Evolutionary conservation across 176 grass and related monocot species (phyloP).

Genomic region (Rhynchospora pubera): DNA sequence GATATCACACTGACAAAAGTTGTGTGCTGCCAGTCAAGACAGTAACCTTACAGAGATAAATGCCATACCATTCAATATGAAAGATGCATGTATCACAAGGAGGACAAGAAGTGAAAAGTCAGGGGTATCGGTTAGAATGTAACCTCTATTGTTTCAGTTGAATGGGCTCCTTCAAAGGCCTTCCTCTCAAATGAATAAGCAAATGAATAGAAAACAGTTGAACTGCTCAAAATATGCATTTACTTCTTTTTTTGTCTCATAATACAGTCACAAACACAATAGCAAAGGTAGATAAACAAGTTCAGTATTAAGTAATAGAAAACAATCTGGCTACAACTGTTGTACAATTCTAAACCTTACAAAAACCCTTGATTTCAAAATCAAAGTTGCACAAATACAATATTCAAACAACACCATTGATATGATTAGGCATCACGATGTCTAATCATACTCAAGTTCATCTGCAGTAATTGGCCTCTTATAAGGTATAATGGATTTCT

Average conservation of each 20-base stretch:
- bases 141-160: background rate
- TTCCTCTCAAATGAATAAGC: background rate
- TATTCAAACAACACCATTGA: background rate
- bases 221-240: background rate
- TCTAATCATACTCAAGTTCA: slow-evolving; percentile 98
- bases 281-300: background rate
- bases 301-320: background rate
- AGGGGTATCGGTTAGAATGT: background rate
- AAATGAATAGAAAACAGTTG: background rate
- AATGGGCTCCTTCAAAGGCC: background rate
- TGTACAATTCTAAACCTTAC: background rate
- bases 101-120: background rate
- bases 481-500: slow-evolving; percentile 88
- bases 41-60: background rate
- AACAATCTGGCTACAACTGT: background rate
- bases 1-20: background rate
- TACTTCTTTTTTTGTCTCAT: background rate
- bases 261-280: background rate
- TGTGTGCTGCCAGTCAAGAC: background rate
- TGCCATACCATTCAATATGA: background rate
- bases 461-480: slow-evolving; percentile 89
- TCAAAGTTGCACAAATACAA: background rate
- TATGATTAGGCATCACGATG: background rate
- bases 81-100: background rate
- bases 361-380: background rate